Percentiles rank a stretch among this genome's conserved stretches.
phyloP scores from a whole-genome alignment of 2,329 filamentous ascomycete genomes.

The Calonectria honghensis region DNA sequence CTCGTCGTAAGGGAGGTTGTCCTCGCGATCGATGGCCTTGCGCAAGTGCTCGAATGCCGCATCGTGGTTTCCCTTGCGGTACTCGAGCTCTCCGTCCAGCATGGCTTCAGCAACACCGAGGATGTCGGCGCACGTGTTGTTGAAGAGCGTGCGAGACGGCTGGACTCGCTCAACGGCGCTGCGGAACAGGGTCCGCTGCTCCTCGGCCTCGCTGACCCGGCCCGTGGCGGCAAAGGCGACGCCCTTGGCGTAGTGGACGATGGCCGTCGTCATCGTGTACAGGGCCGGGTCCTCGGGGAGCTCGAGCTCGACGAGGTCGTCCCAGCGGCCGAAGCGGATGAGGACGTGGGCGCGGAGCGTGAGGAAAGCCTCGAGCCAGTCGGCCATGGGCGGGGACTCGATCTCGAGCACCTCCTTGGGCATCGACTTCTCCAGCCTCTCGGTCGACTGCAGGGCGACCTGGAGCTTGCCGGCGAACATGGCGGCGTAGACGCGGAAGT shows the following conservation, averaged over 20 bases:
- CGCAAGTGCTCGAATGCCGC: slow-evolving; percentile 76
- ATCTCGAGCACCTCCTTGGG: slow-evolving; percentile 78
- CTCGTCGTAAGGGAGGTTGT: slow-evolving; percentile 80
- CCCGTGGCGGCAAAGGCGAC: slow-evolving; percentile 79
- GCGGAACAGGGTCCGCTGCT: slow-evolving; percentile 70
- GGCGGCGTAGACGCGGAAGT: slow-evolving; percentile 84
- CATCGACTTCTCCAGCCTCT: slow-evolving; percentile 76
- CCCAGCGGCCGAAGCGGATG: slow-evolving; percentile 85
- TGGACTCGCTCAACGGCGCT: slow-evolving; percentile 72
- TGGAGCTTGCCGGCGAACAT: slow-evolving; percentile 83
- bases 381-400: slow-evolving; percentile 82
- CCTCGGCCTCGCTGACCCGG: slow-evolving; percentile 71
- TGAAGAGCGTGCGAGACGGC: slow-evolving; percentile 71
- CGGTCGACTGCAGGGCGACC: slow-evolving; percentile 77
- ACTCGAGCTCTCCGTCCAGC: slow-evolving; percentile 84
- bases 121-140: slow-evolving; percentile 70
- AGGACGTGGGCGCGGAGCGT: slow-evolving; percentile 81
- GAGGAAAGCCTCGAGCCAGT: slow-evolving; percentile 84
- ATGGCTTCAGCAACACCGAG: slow-evolving; percentile 78
- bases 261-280: slow-evolving; percentile 82
- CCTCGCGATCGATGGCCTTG: slow-evolving; percentile 75
- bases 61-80: slow-evolving; percentile 76
- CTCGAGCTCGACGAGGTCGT: slow-evolving; percentile 75
- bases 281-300: slow-evolving; percentile 76
- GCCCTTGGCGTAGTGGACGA: slow-evolving; percentile 81